Evolutionary conservation across 1,284 basidiomycete genomes (phyloP), one percentile per base, ranked within the genome.

Genomic region (Marasmius tenuissimus): DNA sequence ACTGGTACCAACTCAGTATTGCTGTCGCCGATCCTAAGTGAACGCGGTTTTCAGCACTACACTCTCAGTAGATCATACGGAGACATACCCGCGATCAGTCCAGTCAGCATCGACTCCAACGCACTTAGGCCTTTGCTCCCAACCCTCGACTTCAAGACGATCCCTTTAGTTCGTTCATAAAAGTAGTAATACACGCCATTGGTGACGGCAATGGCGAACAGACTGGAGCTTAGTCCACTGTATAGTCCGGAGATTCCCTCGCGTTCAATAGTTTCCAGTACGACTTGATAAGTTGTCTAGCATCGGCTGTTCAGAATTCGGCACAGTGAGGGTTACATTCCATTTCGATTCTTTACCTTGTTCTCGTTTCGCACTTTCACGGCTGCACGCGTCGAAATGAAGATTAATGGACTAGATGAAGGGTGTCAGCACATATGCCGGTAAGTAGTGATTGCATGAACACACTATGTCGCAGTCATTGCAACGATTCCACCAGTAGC

Each of bases 171-270:
- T 50, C 87, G 81, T 70, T 93, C 91, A 70, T 92, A 93, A 79
- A 91, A 93, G 75, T 90, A 93, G 72, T 94, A 94, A 71, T 93
- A 94, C 5, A 91, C 85, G 10, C 94, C 96, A 75, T 99, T 98
- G 38, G 96, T 97, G 35, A 98, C 82, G 14, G 94, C 94, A 65
- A 99, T 95, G 1, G 96, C 97, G 40, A 96, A 79, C 61, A 98
- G 78, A 69, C 92, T 94, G 27, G 94, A 95, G 66, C 83, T 86
- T 22, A 99, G 78, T 1, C 97, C 97, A 64, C 89, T 91, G 74
- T 98, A 99, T 20, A 99, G 78, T 1, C 94, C 96, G 0, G 83
- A 68, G 20, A 96, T 67, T 22, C 97, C 97, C 76, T 99, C 96
- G 39, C 88, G 84, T 73, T 90, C 88, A 72, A 97, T 77, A 64